A percentile compares a stretch with the other conserved stretches of the same genome.
Evolutionary conservation across 306 rosid genomes (phyloP).

Genomic region (Aeschynomene evenia): DNA sequence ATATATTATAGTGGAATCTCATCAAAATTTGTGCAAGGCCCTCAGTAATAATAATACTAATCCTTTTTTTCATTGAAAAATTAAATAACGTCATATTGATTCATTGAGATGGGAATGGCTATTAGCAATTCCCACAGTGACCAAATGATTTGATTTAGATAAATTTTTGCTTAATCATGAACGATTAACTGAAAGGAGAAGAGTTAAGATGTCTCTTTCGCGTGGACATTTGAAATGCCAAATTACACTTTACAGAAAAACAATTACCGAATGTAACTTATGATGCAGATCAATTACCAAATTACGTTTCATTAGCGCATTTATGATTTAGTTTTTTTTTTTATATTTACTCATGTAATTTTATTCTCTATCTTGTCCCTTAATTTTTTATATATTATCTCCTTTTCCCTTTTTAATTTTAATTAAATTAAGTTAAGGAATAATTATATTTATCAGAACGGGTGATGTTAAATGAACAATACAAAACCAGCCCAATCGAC

Average conservation of each 20-base stretch:
- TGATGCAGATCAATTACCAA: too few species aligned
- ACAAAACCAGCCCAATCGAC: too few species aligned
- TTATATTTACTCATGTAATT: background rate
- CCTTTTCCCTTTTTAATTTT: background rate
- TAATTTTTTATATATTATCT: background rate
- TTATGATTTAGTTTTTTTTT: too few species aligned
- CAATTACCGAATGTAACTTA: too few species aligned
- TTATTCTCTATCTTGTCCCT: too few species aligned
- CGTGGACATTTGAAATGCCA: background rate
- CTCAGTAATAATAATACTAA: too few species aligned
- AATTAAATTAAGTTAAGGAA: too few species aligned
- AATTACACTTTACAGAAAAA: too few species aligned
- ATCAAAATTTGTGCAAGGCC: background rate
- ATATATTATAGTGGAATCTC: too few species aligned
- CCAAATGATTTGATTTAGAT: background rate
- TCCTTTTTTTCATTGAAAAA: background rate
- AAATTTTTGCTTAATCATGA: background rate
- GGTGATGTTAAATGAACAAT: too few species aligned
- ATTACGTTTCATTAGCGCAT: background rate
- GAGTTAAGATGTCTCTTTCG: slow-evolving; percentile 1
- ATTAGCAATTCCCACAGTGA: background rate
- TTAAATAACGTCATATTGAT: background rate
- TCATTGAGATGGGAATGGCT: background rate
- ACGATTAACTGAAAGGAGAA: background rate
- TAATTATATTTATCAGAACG: too few species aligned